Percentiles rank a stretch among this genome's conserved stretches.
These are phyloP conservation scores for Cryphonectria naterciae DNA, from an alignment of 2,329 filamentous ascomycete genomes.

Conservation along the genomic window DNA sequence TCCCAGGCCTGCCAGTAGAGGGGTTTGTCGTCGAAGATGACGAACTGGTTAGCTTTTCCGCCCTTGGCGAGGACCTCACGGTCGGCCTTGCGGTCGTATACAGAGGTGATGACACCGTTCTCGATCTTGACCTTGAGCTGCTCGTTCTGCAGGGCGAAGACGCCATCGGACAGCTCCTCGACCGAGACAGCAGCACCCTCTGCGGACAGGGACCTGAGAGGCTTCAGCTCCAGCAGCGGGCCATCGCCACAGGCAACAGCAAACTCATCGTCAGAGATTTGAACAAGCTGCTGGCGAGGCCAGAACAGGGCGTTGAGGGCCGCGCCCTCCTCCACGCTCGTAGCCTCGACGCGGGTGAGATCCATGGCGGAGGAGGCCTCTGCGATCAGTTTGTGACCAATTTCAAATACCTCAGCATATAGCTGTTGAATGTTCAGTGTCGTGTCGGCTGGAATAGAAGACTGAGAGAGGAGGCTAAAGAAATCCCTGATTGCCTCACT, in stretches of 20 bases:
- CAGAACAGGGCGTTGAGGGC: constrained; percentile 88
- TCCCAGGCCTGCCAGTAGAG: constrained; percentile 99
- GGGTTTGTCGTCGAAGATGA: constrained; percentile 96
- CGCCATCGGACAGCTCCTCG: constrained; percentile 56
- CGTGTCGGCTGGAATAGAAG: constrained; percentile 30
- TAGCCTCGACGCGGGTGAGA: constrained; percentile 51
- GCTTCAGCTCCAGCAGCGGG: constrained; percentile 54
- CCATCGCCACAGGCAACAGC: constrained; percentile 63
- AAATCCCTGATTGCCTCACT: constrained; percentile 30
- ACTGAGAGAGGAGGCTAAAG: neutral
- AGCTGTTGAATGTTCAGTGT: constrained; percentile 50
- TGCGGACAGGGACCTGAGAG: constrained; percentile 50
- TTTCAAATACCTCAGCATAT: constrained; percentile 81
- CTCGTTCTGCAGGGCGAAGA: constrained; percentile 80
- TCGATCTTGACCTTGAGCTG: constrained; percentile 75
- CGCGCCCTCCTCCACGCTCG: constrained; percentile 53
- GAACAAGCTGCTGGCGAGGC: constrained; percentile 75
- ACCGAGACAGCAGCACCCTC: constrained; percentile 55
- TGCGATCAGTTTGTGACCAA: constrained; percentile 71
- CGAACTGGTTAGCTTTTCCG: constrained; percentile 84
- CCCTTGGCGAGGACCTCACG: constrained; percentile 78
- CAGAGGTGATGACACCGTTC: constrained; percentile 78
- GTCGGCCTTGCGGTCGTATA: constrained; percentile 73
- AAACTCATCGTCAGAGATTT: constrained; percentile 57
- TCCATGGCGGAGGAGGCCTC: constrained; percentile 72